Evolutionary conservation across 495 filamentous ascomycete genomes (phyloP).

Genomic region (Penicillium egyptiacum): DNA sequence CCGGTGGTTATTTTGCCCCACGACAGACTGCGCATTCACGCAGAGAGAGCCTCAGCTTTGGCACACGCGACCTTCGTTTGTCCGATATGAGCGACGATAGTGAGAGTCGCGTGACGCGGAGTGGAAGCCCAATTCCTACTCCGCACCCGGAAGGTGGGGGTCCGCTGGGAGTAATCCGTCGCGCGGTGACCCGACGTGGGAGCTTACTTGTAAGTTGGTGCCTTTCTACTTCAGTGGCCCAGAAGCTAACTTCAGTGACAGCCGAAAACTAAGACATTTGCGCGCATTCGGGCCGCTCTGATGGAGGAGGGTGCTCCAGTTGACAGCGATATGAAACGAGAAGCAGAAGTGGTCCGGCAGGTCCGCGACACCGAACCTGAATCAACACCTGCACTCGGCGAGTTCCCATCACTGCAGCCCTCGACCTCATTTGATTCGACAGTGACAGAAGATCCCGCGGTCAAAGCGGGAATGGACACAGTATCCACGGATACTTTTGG

Average conservation of each 20-base stretch:
- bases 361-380: constrained; percentile 72
- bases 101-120: constrained; percentile 46
- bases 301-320: constrained; percentile 83
- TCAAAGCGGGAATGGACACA: constrained; percentile 50
- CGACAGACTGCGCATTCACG: constrained; percentile 56
- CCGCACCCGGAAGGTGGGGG: constrained; percentile 43
- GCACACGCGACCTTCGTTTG: constrained; percentile 81
- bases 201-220: constrained; percentile 72
- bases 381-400: constrained; percentile 37
- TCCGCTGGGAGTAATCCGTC: constrained; percentile 52
- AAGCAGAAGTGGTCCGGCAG: constrained; percentile 92
- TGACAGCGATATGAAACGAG: constrained; percentile 83
- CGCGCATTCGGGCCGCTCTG: constrained; percentile 85
- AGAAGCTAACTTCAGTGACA: constrained; percentile 25
- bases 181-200: constrained; percentile 78
- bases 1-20: constrained; percentile 48
- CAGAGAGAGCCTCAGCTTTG: constrained; percentile 81
- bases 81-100: constrained; percentile 86
- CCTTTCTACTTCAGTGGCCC: background rate
- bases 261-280: constrained; percentile 95
- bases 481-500: constrained; percentile 66
- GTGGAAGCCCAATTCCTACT: constrained; percentile 42
- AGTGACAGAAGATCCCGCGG: constrained; percentile 58
- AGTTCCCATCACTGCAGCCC: constrained; percentile 43
- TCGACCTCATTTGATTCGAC: constrained; percentile 47